Evolutionary conservation across 148 eudicot species (phyloP), one percentile per base, ranked within the genome.

Genomic region (Silene conica): DNA sequence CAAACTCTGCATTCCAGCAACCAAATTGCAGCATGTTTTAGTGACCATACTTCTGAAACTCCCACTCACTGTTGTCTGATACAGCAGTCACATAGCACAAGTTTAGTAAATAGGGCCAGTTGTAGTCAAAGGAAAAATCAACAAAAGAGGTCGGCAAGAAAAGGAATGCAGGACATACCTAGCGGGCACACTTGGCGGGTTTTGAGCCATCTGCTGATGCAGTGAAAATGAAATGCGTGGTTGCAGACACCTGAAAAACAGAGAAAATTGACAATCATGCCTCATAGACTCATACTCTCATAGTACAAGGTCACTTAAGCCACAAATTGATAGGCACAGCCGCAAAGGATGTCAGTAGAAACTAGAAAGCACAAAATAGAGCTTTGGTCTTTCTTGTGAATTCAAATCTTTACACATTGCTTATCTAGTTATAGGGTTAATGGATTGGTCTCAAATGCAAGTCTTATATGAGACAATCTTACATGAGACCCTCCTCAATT

Each of bases 11-110:
- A 41, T 12, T 64, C 52, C 59, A 26, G 55, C 38, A 9, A 50
- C 11, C 41, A 34, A 9, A 28, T 41, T 21, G 23, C 43, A 52
- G 72, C 61, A 46, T 4, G 16, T 19, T n/a, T 82, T 85, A 92
- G 74, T 88, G 97, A 72, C 97, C 97, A 75, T 92, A 92, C 87
- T 92, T 92, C 84, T 90, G 95, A 67, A 92, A 92, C 81, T 92
- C 97, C 97, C 97, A 92, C 74, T 92, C 97, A 34, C 92, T 89
- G 84, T 89, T 90, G 81, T 92, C 97, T 92, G 94, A 69, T n/a
- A 57, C 50, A 80, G 52, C 31, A 72, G 28, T n/a, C 13, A 20
- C 14, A 6, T 46, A 28, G 28, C 6, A 41, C 6, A 58, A 38
- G 58, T 46, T 46, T 8, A 69, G 59, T 69, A 41, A 61, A 21